A percentile compares a stretch with the other conserved stretches of the same genome.
These are phyloP conservation scores for Entonaema liquescens DNA, from an alignment of 495 filamentous ascomycete species.

Conservation along the genomic window DNA sequence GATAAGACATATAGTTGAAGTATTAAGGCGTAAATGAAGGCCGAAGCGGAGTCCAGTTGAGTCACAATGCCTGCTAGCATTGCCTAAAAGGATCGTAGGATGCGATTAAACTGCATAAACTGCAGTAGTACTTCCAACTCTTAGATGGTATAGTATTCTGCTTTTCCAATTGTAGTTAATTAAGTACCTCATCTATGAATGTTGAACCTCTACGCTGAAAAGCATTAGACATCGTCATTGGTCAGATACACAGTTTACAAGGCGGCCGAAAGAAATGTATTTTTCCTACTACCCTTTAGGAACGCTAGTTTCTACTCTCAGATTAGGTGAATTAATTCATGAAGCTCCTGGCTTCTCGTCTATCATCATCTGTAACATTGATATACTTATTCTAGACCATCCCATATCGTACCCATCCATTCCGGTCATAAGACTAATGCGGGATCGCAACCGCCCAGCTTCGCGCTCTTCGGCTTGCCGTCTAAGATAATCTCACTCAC, in stretches of 20 bases:
- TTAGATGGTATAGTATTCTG: neutral
- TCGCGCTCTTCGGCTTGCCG: slow-evolving; percentile 74
- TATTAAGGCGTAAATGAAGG: too few species aligned
- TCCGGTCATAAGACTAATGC: slow-evolving; percentile 33
- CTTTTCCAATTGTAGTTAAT: neutral
- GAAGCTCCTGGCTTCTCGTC: neutral
- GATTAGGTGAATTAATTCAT: neutral
- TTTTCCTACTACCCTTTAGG: neutral
- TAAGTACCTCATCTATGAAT: neutral
- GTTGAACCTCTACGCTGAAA: too few species aligned
- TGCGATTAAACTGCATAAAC: neutral
- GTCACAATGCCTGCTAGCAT: neutral
- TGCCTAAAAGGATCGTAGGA: neutral
- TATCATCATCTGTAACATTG: neutral
- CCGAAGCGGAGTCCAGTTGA: neutral
- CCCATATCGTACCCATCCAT: slow-evolving; percentile 28
- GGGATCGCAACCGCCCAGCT: slow-evolving; percentile 45
- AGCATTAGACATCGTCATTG: too few species aligned
- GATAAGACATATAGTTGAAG: too few species aligned
- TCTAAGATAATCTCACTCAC: slow-evolving; percentile 83
- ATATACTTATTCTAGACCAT: slow-evolving; percentile 11
- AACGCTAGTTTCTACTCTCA: neutral
- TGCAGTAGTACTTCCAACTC: neutral
- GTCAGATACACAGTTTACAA: too few species aligned
- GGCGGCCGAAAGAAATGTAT: neutral